Evolutionary conservation across 495 filamentous ascomycete species (phyloP).

Genomic region (Penicillium daleae): DNA sequence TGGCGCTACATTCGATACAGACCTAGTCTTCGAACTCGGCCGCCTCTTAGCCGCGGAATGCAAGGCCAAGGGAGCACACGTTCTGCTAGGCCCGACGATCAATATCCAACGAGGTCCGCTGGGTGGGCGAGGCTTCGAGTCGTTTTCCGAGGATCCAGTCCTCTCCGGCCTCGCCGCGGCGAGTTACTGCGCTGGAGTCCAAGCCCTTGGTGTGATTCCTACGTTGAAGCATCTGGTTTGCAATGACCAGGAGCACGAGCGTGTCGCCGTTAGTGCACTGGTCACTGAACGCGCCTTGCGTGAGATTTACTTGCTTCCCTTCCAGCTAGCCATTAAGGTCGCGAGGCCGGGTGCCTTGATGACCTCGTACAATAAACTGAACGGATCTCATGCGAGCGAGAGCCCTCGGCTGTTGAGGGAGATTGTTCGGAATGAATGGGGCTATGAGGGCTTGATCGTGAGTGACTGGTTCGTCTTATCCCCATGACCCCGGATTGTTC

Average conservation of each 20-base stretch:
- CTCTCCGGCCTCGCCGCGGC: conserved; percentile 65
- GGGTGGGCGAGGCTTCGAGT: conserved; percentile 74
- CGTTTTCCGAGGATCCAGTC: conserved; percentile 71
- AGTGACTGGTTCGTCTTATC: conserved; percentile 62
- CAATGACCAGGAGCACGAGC: conserved; percentile 77
- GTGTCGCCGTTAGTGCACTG: conserved; percentile 67
- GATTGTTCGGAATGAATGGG: conserved; percentile 71
- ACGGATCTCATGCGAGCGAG: conserved; percentile 69
- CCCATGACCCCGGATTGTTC: neutral
- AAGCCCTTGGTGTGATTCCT: conserved; percentile 62
- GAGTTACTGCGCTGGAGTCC: conserved; percentile 62
- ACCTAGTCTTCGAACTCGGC: conserved; percentile 58
- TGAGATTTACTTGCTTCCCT: conserved; percentile 76
- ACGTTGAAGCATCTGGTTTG: conserved; percentile 79
- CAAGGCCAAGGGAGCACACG: conserved; percentile 51
- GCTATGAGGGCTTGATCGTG: conserved; percentile 68
- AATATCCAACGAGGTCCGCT: conserved; percentile 63
- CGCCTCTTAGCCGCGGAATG: conserved; percentile 43
- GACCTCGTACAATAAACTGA: conserved; percentile 76
- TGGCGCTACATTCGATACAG: conserved; percentile 67
- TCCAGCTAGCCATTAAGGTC: conserved; percentile 66
- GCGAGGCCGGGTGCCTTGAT: conserved; percentile 65
- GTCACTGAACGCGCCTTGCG: conserved; percentile 74
- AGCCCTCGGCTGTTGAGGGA: conserved; percentile 58
- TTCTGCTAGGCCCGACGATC: conserved; percentile 72